Evolutionary conservation across 2,329 filamentous ascomycete genomes (phyloP).

Genomic region (Fusarium globosum): DNA sequence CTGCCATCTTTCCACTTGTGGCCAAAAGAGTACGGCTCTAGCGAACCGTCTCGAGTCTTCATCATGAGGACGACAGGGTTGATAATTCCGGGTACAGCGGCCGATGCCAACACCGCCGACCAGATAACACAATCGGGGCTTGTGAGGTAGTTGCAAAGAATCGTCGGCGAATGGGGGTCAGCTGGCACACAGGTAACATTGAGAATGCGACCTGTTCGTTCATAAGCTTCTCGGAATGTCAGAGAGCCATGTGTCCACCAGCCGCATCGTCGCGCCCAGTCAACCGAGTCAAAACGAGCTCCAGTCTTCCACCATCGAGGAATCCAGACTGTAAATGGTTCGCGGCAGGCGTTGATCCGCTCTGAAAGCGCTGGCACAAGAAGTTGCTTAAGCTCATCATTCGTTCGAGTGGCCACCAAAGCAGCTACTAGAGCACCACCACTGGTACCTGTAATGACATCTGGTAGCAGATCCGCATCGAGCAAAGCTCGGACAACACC

Average conservation of each 20-base stretch:
- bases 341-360: slow-evolving; percentile 86
- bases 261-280: slow-evolving; percentile 85
- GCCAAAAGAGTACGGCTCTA: slow-evolving; percentile 93
- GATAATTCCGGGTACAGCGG: slow-evolving; percentile 93
- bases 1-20: slow-evolving; percentile 99
- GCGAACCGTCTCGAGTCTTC: slow-evolving; percentile 79
- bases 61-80: slow-evolving; percentile 96
- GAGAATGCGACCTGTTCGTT: slow-evolving; percentile 90
- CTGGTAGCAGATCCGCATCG: slow-evolving; percentile 85
- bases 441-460: slow-evolving; percentile 96
- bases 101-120: slow-evolving; percentile 94
- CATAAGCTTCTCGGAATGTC: slow-evolving; percentile 95
- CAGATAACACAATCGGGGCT: slow-evolving; percentile 97
- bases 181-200: slow-evolving; percentile 97
- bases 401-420: slow-evolving; percentile 87
- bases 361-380: slow-evolving; percentile 88
- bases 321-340: slow-evolving; percentile 80
- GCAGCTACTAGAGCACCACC: slow-evolving; percentile 92
- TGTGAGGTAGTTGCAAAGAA: slow-evolving; percentile 94
- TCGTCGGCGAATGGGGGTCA: slow-evolving; percentile 91
- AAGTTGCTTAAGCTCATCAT: slow-evolving; percentile 87
- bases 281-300: slow-evolving; percentile 90
- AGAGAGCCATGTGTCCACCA: slow-evolving; percentile 94
- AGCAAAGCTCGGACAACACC: slow-evolving; percentile 90
- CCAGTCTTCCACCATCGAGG: slow-evolving; percentile 91